phyloP scores from a whole-genome alignment of 371 early-diverging fungal genomes.

The Mortierella sp. region DNA sequence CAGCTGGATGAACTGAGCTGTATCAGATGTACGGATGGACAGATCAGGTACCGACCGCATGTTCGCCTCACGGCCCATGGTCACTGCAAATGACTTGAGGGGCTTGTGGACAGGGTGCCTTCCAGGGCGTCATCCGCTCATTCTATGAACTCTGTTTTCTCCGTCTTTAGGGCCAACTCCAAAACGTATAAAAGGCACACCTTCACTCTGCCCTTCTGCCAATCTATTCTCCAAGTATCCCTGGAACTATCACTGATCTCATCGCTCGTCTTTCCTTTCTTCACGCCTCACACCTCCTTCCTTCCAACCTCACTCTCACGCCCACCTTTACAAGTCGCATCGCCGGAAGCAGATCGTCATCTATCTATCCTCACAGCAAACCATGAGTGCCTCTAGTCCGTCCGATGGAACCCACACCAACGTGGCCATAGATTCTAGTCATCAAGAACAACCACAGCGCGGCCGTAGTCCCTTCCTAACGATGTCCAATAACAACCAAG shows the following conservation, averaged over 20 bases:
- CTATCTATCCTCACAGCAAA: not conserved
- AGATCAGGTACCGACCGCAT: no score
- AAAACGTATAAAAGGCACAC: no score
- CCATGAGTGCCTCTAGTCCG: conserved; percentile 4
- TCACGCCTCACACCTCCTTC: not conserved
- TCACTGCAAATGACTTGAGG: no score
- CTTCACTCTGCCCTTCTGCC: no score
- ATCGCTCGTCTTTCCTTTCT: not conserved
- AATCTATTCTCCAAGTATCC: not conserved
- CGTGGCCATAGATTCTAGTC: not conserved
- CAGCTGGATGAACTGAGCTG: no score
- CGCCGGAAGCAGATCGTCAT: not conserved
- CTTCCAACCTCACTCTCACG: not conserved
- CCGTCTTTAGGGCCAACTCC: no score
- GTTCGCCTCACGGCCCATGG: no score
- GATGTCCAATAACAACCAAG: not conserved
- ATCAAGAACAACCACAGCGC: conserved; percentile 18
- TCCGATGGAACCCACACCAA: conserved; percentile 4
- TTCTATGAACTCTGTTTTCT: no score
- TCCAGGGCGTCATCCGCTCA: no score
- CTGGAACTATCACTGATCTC: not conserved
- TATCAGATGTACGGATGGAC: no score
- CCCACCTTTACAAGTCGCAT: not conserved
- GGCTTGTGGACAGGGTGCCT: no score
- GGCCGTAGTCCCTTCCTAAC: conserved; percentile 21